A percentile compares a stretch with the other conserved stretches of the same genome.
phyloP scores from a whole-genome alignment of 495 filamentous ascomycete genomes.

The Aspergillus asperescens region DNA sequence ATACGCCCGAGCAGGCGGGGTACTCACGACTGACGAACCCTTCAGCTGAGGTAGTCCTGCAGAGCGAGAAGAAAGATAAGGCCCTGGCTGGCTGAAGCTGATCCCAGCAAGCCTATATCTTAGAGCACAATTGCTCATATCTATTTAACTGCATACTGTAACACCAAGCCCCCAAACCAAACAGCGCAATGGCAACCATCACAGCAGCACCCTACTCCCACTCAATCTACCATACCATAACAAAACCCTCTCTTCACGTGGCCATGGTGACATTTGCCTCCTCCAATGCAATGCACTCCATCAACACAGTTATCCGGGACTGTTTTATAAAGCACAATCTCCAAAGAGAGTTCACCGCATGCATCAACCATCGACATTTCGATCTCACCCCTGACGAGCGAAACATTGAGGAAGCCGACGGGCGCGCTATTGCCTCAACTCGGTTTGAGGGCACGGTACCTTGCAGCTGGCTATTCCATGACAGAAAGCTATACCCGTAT shows the following conservation, averaged over 20 bases:
- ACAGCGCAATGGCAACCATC: not conserved
- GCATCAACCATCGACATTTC: constrained; percentile 7
- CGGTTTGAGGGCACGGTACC: not conserved
- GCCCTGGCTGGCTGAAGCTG: too few species aligned
- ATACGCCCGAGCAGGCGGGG: too few species aligned
- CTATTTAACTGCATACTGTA: too few species aligned
- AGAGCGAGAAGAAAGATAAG: too few species aligned
- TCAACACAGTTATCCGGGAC: not conserved
- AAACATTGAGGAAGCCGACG: constrained; percentile 2
- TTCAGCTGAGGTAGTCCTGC: too few species aligned
- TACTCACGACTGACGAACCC: too few species aligned
- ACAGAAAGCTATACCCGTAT: not conserved
- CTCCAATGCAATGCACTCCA: not conserved
- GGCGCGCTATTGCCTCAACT: not conserved
- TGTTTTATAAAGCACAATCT: not conserved
- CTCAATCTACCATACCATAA: not conserved
- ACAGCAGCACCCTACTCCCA: not conserved
- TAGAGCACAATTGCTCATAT: too few species aligned
- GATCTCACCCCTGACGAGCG: not conserved
- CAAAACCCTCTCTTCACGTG: not conserved
- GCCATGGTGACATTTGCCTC: not conserved
- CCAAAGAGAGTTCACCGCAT: constrained; percentile 1
- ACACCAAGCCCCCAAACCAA: not conserved
- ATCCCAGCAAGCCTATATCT: too few species aligned
- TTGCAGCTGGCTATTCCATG: constrained; percentile 1